Base-by-base conservation (phyloP, 495 filamentous ascomycete genomes). In the Lasiosphaeris hirsuta region DNA sequence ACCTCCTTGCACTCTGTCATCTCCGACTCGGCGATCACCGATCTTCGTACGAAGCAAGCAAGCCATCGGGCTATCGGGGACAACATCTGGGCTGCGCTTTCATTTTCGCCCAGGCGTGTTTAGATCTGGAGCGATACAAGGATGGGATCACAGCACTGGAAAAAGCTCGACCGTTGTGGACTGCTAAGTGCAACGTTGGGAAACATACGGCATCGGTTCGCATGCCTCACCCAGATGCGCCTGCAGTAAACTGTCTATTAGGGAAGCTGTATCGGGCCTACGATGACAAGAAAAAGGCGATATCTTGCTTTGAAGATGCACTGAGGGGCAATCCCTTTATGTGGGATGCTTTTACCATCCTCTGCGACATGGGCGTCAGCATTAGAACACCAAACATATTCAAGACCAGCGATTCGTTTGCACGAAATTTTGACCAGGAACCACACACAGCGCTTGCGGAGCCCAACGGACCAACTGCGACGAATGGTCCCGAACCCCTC, bases 321-420 rank as follows among this genome's bases (percentile, higher is more conserved):
- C 75, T 97, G 49, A 96, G 92, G 70, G 67, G 86, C 38, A 97
- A 97, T 66, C 92, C 94, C 0, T 96, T 97, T 72, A 92, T 96
- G 84, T 97, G 95, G 94, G 94, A 98, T 77, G 95, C 95, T 0
- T 97, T 96, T 69, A 78, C 86, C 15, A 86, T 81, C n/a, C 75
- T 98, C 4, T 79, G 70, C 48, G 72, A 72, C 56, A 73, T 80
- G 90, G 90, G 90, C 7, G 84, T 87, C 39, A 82, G 83, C 60
- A 78, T 97, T 33, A 81, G 86, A 43, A 84, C 92, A 40, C 75
- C 84, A 15, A 96, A 93, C 64, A 88, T 97, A 57, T 98, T 93
- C 73, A 90, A 87, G 67, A 77, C 89, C 61, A 90, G 62, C 44
- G 75, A 79, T 41, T 56, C 57, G 9, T 65, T 80, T 48, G 61